These are phyloP conservation scores for Aspergillus tubingensis DNA, from an alignment of 2,329 filamentous ascomycete species.

Conservation along the genomic window DNA sequence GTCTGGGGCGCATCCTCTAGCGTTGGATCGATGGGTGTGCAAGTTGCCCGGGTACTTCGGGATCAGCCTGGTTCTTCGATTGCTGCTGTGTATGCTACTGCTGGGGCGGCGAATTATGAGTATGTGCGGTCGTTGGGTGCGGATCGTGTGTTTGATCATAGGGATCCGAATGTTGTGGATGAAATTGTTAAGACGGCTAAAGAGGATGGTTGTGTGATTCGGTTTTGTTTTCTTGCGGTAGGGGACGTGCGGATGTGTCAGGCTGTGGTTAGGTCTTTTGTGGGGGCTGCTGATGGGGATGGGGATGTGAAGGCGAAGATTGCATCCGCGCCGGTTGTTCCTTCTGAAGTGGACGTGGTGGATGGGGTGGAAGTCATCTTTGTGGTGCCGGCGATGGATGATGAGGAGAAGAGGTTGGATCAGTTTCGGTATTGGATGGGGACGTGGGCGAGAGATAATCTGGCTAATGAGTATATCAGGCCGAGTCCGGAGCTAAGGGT, in stretches of 20 bases:
- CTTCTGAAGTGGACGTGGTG: constrained; percentile 30
- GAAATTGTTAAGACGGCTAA: constrained; percentile 40
- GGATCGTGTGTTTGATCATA: constrained; percentile 49
- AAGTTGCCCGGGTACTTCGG: constrained; percentile 41
- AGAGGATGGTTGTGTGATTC: constrained; percentile 41
- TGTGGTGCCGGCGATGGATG: constrained; percentile 37
- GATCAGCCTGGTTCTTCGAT: constrained; percentile 35
- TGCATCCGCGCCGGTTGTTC: constrained; percentile 42
- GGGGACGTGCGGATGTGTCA: constrained; percentile 42
- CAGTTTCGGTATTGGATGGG: constrained; percentile 48
- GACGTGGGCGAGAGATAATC: constrained; percentile 37
- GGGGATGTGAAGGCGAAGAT: constrained; percentile 30
- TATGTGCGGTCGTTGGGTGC: constrained; percentile 37
- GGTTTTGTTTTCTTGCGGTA: constrained; percentile 46
- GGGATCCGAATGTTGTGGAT: constrained; percentile 25
- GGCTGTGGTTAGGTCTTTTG: constrained; percentile 40
- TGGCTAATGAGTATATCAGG: constrained; percentile 35
- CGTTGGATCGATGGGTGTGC: constrained; percentile 50
- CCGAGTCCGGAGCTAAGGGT: constrained; percentile 45
- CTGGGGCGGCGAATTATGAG: constrained; percentile 34
- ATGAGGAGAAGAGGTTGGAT: constrained; percentile 35
- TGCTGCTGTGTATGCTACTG: constrained; percentile 47
- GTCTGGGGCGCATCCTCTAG: constrained; percentile 51
- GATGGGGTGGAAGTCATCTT: constrained; percentile 44
- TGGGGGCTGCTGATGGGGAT: not conserved